phyloP scores from a whole-genome alignment of 2,329 filamentous ascomycete species.

The Phaeophleospora eucalypticola region DNA sequence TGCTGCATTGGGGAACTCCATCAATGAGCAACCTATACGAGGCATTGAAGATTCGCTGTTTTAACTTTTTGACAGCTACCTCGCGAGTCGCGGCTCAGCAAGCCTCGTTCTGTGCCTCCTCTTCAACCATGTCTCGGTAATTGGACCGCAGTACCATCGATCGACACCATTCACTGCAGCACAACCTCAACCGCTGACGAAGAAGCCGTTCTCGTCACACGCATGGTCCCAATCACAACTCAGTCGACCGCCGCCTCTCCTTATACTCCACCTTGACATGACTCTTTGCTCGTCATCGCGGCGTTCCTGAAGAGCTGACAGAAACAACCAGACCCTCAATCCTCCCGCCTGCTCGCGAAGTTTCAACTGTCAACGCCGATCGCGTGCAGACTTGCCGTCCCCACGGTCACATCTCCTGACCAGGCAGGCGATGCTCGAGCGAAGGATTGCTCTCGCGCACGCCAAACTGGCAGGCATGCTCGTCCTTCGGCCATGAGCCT shows the following conservation, averaged over 20 bases:
- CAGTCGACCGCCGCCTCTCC: not conserved
- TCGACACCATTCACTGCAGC: not conserved
- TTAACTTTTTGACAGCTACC: not conserved
- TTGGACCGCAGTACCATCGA: not conserved
- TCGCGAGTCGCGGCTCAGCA: not conserved
- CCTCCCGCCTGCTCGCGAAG: not conserved
- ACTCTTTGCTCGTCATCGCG: too few relatives aligned
- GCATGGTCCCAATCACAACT: conserved; percentile 3
- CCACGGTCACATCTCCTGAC: not conserved
- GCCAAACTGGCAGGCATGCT: not conserved
- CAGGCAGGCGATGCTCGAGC: not conserved
- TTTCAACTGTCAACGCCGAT: not conserved
- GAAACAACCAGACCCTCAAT: not conserved
- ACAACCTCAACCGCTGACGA: not conserved
- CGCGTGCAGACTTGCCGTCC: not conserved
- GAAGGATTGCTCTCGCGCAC: not conserved
- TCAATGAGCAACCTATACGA: not conserved
- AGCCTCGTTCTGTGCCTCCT: not conserved
- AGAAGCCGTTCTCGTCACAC: conserved; percentile 3
- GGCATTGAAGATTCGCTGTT: not conserved
- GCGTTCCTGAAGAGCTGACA: too few relatives aligned
- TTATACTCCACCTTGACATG: not conserved
- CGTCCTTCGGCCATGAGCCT: not conserved
- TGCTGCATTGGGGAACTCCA: not conserved
- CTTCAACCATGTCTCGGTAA: conserved; percentile 6